phyloP scores from a whole-genome alignment of 2,329 filamentous ascomycete species.

The Colletotrichum abscissum region DNA sequence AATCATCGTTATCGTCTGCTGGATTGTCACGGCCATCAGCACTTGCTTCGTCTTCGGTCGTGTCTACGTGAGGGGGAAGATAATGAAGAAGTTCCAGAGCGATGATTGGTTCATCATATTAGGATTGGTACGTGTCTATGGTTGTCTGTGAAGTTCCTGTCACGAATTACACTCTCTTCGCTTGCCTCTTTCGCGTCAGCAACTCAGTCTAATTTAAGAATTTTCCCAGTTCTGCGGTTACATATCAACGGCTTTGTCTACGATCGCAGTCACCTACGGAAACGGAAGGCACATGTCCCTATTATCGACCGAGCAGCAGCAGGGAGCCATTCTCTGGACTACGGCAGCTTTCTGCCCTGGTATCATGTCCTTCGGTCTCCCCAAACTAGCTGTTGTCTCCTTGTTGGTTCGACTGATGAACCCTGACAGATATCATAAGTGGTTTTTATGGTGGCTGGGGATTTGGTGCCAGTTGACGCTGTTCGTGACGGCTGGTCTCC shows the following conservation, averaged over 20 bases:
- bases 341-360: constrained; percentile 50
- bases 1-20: constrained; percentile 44
- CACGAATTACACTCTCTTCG: no score
- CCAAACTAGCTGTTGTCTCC: constrained; percentile 54
- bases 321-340: constrained; percentile 47
- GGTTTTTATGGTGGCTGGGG: constrained; percentile 51
- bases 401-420: constrained; percentile 51
- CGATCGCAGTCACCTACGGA: constrained; percentile 48
- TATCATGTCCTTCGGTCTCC: constrained; percentile 51
- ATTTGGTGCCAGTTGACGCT: constrained; percentile 44
- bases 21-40: constrained; percentile 44
- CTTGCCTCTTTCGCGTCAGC: not conserved
- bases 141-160: no score
- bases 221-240: not conserved
- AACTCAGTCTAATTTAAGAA: not conserved
- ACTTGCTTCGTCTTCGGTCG: constrained; percentile 43
- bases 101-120: constrained; percentile 51
- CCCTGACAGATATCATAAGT: constrained; percentile 45
- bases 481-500: constrained; percentile 49
- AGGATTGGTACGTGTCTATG: constrained; percentile 41
- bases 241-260: constrained; percentile 46
- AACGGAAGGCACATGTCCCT: constrained; percentile 51
- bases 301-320: constrained; percentile 43
- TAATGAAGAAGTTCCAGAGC: constrained; percentile 45
- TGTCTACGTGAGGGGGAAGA: constrained; percentile 43